Percentiles rank a stretch among this genome's conserved stretches.
These are phyloP conservation scores for Kernera saxatilis DNA, from an alignment of 345 rosid species.

Conservation along the genomic window DNA sequence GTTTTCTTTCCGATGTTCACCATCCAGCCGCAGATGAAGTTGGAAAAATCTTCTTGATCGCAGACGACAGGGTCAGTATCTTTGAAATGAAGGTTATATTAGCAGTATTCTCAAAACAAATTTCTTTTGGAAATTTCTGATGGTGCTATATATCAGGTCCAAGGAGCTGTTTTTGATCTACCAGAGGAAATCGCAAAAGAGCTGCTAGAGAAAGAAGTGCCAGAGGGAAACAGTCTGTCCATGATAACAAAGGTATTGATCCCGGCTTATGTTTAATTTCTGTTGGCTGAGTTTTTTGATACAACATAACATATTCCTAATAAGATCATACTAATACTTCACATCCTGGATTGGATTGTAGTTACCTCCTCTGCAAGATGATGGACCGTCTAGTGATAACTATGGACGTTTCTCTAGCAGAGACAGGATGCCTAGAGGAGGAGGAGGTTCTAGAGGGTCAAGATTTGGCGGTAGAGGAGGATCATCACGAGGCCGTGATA, in stretches of 20 bases:
- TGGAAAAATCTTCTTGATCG: constrained; percentile 79
- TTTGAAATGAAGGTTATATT: neutral
- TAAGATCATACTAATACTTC: neutral
- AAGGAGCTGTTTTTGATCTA: constrained; percentile 95
- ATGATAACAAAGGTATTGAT: constrained; percentile 66
- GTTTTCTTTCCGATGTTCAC: constrained; percentile 86
- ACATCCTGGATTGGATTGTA: constrained; percentile 25
- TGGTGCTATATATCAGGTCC: constrained; percentile 51
- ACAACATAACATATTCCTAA: neutral
- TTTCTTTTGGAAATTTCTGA: neutral
- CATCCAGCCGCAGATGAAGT: constrained; percentile 85
- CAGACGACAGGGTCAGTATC: constrained; percentile 72
- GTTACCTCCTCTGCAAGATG: constrained; percentile 93
- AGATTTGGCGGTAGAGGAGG: constrained; percentile 41
- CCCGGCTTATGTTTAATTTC: neutral
- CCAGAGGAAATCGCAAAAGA: constrained; percentile 90
- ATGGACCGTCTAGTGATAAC: constrained; percentile 73
- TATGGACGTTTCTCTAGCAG: constrained; percentile 78
- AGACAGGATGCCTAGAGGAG: constrained; percentile 62
- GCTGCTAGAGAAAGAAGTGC: constrained; percentile 60
- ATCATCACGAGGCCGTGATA: constrained; percentile 48
- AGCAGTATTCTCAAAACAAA: neutral
- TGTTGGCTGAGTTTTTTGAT: neutral
- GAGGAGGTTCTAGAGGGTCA: constrained; percentile 45
- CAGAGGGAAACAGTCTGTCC: constrained; percentile 71